phyloP scores from a whole-genome alignment of 345 rosid species.

The Zanthoxylum bungeanum region DNA sequence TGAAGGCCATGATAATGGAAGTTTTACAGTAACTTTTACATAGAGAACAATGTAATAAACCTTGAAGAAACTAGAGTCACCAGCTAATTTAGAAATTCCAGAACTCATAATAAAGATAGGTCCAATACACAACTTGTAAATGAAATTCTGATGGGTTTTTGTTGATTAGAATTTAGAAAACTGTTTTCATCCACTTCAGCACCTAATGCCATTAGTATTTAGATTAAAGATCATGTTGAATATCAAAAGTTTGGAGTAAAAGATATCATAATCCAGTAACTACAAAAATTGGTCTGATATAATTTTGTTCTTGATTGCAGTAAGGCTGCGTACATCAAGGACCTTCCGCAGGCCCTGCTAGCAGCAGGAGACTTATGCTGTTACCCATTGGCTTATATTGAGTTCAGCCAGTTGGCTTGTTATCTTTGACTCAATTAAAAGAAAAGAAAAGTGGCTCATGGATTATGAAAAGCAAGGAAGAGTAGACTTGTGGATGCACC shows the following conservation, averaged over 20 bases:
- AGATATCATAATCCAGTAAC: not conserved
- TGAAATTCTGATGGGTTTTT: too few relatives aligned
- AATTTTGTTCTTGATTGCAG: not conserved
- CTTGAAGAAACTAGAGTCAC: not conserved
- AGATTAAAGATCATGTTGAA: too few relatives aligned
- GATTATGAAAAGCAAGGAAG: not conserved
- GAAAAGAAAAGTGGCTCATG: not conserved
- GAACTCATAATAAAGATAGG: not conserved
- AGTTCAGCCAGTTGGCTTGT: not conserved
- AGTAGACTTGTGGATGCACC: not conserved
- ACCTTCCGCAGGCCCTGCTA: too few relatives aligned
- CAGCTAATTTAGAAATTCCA: not conserved
- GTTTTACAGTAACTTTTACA: not conserved
- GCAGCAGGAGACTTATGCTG: not conserved
- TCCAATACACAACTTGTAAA: too few relatives aligned
- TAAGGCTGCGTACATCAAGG: too few relatives aligned
- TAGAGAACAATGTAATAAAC: not conserved
- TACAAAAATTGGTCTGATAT: not conserved
- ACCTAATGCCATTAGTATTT: too few relatives aligned
- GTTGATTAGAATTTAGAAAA: too few relatives aligned
- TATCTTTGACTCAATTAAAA: not conserved
- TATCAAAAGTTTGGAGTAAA: not conserved
- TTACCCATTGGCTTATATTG: not conserved
- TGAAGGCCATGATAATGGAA: conserved; percentile 15
- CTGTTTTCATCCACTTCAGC: too few relatives aligned